These are phyloP conservation scores for Pisolithus microcarpus DNA, from an alignment of 768 basidiomycete genomes.

Conservation along the genomic window DNA sequence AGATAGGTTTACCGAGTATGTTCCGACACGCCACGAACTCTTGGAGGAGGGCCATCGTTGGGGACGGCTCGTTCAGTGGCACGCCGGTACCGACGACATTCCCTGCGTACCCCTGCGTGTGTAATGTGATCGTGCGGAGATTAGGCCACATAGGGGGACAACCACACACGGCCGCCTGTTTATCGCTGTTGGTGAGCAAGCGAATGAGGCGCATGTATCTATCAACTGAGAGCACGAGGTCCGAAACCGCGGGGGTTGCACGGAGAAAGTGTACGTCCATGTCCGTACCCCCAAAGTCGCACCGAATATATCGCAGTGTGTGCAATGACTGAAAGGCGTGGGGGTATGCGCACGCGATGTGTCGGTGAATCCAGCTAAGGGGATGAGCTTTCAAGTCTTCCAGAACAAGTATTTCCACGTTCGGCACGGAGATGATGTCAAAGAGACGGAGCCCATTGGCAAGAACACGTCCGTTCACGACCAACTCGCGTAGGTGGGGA, in stretches of 20 bases:
- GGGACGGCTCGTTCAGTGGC: conserved; percentile 24
- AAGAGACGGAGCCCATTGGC: conserved; percentile 25
- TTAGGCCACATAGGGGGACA: conserved; percentile 24
- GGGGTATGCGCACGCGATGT: conserved; percentile 21
- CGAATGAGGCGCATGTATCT: conserved; percentile 24
- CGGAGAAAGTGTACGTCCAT: conserved; percentile 26
- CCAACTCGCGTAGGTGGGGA: conserved; percentile 23
- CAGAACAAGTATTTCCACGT: conserved; percentile 25
- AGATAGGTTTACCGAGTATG: conserved; percentile 15
- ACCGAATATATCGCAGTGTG: conserved; percentile 22
- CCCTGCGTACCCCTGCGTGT: conserved; percentile 23
- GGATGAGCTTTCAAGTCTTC: conserved; percentile 24
- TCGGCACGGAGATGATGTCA: conserved; percentile 26
- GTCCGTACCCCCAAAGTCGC: conserved; percentile 24
- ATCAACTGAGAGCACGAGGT: conserved; percentile 27
- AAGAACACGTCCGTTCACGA: conserved; percentile 24
- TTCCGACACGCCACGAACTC: conserved; percentile 19
- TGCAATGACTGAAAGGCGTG: conserved; percentile 23
- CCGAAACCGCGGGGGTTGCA: conserved; percentile 25
- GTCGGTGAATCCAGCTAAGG: conserved; percentile 22
- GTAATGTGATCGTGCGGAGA: conserved; percentile 21
- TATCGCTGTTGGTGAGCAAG: conserved; percentile 28
- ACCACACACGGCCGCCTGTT: conserved; percentile 23
- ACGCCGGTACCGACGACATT: conserved; percentile 13
- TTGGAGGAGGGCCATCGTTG: conserved; percentile 24